Percentiles rank a stretch among this genome's conserved stretches.
phyloP scores from a whole-genome alignment of 2,329 filamentous ascomycete species.

The Moelleriella libera region DNA sequence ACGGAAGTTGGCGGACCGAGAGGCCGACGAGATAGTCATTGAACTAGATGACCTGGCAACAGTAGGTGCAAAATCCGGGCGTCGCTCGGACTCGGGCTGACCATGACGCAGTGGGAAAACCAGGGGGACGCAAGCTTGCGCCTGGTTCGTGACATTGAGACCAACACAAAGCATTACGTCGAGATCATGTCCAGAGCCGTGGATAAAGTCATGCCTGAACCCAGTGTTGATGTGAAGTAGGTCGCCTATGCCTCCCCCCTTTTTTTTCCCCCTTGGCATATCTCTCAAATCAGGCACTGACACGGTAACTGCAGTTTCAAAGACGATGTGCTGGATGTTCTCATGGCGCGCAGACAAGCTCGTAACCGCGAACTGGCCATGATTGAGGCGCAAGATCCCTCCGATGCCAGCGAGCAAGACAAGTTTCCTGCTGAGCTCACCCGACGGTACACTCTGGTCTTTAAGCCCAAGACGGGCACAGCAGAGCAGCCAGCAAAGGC shows the following conservation, averaged over 20 bases:
- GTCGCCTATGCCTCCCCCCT: constrained; percentile 9
- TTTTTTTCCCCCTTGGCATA: not conserved
- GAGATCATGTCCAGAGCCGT: constrained; percentile 82
- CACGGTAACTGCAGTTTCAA: constrained; percentile 53
- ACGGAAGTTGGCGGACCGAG: constrained; percentile 74
- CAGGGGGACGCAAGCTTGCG: constrained; percentile 52
- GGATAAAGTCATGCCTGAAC: constrained; percentile 71
- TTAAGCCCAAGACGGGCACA: constrained; percentile 75
- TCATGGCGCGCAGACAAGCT: constrained; percentile 81
- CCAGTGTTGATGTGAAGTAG: constrained; percentile 64
- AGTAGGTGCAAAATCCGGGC: constrained; percentile 29
- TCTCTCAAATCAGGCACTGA: not conserved
- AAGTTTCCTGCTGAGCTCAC: constrained; percentile 88
- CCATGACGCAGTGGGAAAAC: constrained; percentile 52
- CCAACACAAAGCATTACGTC: constrained; percentile 89
- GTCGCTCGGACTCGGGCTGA: not conserved
- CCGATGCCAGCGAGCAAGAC: constrained; percentile 41
- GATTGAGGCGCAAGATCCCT: constrained; percentile 53
- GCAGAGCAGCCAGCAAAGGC: constrained; percentile 48
- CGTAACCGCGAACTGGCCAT: constrained; percentile 66
- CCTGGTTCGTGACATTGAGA: constrained; percentile 72
- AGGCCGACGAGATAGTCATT: constrained; percentile 63
- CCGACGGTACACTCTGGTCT: constrained; percentile 86
- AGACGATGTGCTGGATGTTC: constrained; percentile 90
- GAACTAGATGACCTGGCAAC: constrained; percentile 77